phyloP scores from a whole-genome alignment of 2,329 filamentous ascomycete genomes.

The Fusarium nurragi region DNA sequence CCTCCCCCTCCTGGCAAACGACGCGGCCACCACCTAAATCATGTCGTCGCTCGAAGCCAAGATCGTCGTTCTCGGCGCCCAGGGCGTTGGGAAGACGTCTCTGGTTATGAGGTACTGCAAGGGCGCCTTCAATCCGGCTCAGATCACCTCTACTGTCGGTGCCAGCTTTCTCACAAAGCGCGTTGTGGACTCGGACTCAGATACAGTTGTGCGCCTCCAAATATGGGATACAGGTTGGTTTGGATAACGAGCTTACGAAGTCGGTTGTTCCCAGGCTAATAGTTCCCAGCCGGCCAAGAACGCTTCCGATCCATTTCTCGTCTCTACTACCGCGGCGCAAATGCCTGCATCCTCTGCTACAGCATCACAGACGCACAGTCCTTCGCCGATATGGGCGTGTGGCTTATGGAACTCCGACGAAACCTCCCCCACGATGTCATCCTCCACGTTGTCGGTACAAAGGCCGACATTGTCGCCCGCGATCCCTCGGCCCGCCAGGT shows the following conservation, averaged over 20 bases:
- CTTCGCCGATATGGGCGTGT: constrained; percentile 91
- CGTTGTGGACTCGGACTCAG: constrained; percentile 83
- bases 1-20: constrained; percentile 13
- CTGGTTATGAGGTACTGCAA: constrained; percentile 81
- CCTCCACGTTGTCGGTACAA: constrained; percentile 94
- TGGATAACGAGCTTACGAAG: not conserved
- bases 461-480: constrained; percentile 87
- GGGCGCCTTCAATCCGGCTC: constrained; percentile 72
- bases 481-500: constrained; percentile 84
- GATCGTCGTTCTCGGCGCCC: constrained; percentile 81
- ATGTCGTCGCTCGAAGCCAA: constrained; percentile 79
- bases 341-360: constrained; percentile 94
- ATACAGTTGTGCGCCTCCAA: constrained; percentile 88
- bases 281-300: constrained; percentile 78
- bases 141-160: constrained; percentile 76
- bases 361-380: constrained; percentile 87
- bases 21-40: constrained; percentile 23
- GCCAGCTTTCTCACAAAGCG: constrained; percentile 83
- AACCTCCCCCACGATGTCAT: constrained; percentile 83
- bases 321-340: constrained; percentile 95
- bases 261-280: constrained; percentile 13
- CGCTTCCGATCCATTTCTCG: constrained; percentile 93
- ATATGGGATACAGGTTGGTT: constrained; percentile 87
- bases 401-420: constrained; percentile 84
- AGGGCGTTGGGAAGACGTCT: constrained; percentile 83